These are phyloP conservation scores for Pythium vanterpoolii DNA, from an alignment of 352 stramenopile genomes.

Conservation along the genomic window DNA sequence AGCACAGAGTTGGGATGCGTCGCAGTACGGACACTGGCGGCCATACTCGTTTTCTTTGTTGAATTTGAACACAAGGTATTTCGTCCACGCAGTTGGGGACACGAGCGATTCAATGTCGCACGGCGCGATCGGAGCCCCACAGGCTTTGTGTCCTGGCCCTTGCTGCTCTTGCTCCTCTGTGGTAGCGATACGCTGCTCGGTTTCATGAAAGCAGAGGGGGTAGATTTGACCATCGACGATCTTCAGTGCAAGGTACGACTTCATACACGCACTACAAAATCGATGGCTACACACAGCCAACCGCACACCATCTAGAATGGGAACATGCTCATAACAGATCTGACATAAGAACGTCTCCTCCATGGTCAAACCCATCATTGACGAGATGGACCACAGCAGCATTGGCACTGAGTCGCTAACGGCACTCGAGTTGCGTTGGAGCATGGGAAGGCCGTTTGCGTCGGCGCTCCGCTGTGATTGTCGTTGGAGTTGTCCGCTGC, in stretches of 20 bases:
- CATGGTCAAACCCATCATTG: slow-evolving; percentile 31
- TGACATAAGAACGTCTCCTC: slow-evolving; percentile 76
- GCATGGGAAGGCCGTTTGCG: not conserved
- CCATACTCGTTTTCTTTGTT: slow-evolving; percentile 75
- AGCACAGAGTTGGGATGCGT: slow-evolving; percentile 53
- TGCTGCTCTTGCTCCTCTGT: not conserved
- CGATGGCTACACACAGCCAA: slow-evolving; percentile 48
- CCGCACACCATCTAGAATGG: slow-evolving; percentile 30
- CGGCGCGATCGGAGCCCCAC: slow-evolving; percentile 36
- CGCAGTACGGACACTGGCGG: slow-evolving; percentile 60
- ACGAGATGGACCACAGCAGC: slow-evolving; percentile 13
- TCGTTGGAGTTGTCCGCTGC: not conserved
- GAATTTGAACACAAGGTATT: slow-evolving; percentile 89
- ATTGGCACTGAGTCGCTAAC: slow-evolving; percentile 13
- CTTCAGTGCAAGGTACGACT: slow-evolving; percentile 68
- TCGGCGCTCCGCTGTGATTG: not conserved
- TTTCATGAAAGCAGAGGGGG: slow-evolving; percentile 62
- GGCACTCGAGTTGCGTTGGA: slow-evolving; percentile 15
- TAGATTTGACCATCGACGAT: slow-evolving; percentile 69
- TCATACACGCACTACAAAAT: slow-evolving; percentile 62
- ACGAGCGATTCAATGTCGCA: slow-evolving; percentile 50
- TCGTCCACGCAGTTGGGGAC: slow-evolving; percentile 48
- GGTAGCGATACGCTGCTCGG: not conserved
- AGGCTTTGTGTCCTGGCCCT: slow-evolving; percentile 18
- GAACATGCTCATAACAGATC: slow-evolving; percentile 70